Percentiles rank a stretch among this genome's conserved stretches.
phyloP scores from a whole-genome alignment of 495 filamentous ascomycete species.

The Daldinia loculata region DNA sequence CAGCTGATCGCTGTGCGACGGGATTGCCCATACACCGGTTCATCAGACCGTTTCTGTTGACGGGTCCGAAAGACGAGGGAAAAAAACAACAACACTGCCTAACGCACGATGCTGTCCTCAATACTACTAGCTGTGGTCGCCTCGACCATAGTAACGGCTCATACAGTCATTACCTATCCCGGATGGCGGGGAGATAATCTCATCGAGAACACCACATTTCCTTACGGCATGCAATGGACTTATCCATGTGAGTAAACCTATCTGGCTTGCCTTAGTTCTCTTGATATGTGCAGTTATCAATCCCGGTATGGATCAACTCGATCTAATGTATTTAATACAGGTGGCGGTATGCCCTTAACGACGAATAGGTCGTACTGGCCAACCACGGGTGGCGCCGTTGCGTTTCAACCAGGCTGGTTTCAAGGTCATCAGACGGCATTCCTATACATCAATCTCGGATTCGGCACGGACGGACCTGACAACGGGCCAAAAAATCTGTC shows the following conservation, averaged over 20 bases:
- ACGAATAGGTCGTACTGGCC: slow-evolving; percentile 94
- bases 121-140: slow-evolving; percentile 60
- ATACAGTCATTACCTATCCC: slow-evolving; percentile 91
- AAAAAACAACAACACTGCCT: not conserved
- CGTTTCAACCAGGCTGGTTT: slow-evolving; percentile 95
- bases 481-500: slow-evolving; percentile 83
- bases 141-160: slow-evolving; percentile 69
- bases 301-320: not conserved
- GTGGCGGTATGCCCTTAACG: slow-evolving; percentile 82
- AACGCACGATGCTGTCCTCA: slow-evolving; percentile 56
- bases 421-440: slow-evolving; percentile 84
- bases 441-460: slow-evolving; percentile 93
- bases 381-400: slow-evolving; percentile 81
- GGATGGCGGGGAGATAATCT: slow-evolving; percentile 96
- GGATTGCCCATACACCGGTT: not conserved
- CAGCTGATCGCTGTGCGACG: slow-evolving; percentile 30
- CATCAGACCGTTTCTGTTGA: not conserved
- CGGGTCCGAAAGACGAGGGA: not conserved
- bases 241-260: slow-evolving; percentile 83
- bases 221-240: slow-evolving; percentile 97
- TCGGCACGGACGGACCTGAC: slow-evolving; percentile 71
- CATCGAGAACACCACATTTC: slow-evolving; percentile 77
- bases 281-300: not conserved
- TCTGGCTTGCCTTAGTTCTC: not conserved
- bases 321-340: slow-evolving; percentile 55